Conservation (phyloP, 208 protist genomes). For the Acanthamoeba healyi region DNA sequence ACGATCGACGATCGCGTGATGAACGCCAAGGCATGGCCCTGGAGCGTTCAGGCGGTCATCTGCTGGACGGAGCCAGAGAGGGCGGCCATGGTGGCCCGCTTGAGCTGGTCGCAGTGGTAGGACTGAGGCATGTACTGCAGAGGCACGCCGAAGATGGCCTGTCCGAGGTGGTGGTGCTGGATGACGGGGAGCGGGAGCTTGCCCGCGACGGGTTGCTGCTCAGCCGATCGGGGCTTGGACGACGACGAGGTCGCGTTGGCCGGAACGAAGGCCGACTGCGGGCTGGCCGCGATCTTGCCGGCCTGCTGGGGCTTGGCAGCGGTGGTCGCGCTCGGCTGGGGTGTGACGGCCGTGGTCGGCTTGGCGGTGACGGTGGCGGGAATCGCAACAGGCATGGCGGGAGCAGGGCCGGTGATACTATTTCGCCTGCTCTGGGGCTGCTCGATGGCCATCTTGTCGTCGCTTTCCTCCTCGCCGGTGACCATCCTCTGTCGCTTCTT, state of each 20-base stretch:
- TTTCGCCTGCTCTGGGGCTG: conserved; percentile 22
- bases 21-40: neutral
- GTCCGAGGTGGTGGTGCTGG: neutral
- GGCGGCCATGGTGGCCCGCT: conserved; percentile 51
- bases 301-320: neutral
- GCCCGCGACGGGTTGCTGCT: neutral
- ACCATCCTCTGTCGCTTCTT: conserved; percentile 26
- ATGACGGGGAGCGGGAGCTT: conserved; percentile 33
- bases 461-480: conserved; percentile 2
- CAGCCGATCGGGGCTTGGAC: neutral
- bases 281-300: neutral
- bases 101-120: conserved; percentile 65
- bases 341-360: neutral
- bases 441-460: neutral
- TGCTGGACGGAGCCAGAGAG: conserved; percentile 12
- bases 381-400: neutral
- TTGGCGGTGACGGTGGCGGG: neutral
- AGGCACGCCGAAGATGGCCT: conserved; percentile 44
- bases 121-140: conserved; percentile 70
- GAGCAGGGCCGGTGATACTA: neutral
- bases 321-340: too few relatives aligned
- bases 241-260: neutral
- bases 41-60: conserved; percentile 45
- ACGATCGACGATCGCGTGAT: neutral
- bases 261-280: neutral